Evolutionary conservation across 257 asterid species (phyloP).

Genomic region (Scutellaria galericulata): DNA sequence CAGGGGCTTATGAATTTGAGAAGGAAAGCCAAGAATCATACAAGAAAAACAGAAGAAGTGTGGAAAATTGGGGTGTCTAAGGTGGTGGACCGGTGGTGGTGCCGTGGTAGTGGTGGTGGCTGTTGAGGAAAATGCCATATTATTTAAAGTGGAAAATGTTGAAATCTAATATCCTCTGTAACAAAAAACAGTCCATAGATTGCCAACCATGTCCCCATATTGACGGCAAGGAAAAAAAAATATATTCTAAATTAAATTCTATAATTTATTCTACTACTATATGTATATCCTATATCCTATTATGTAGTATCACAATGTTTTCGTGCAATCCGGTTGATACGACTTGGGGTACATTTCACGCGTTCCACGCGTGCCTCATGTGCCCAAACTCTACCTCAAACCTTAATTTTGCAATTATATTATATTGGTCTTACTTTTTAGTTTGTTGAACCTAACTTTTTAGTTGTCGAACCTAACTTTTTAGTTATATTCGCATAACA

Average conservation of each 20-base stretch:
- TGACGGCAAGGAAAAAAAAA: neutral
- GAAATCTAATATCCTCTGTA: constrained; percentile 29
- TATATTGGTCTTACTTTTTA: too few species aligned
- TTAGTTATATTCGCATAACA: too few species aligned
- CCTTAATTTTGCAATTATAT: too few species aligned
- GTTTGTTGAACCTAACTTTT: too few species aligned
- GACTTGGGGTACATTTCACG: too few species aligned
- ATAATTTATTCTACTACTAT: neutral
- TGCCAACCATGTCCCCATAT: neutral
- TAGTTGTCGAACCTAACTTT: too few species aligned
- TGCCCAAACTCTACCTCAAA: too few species aligned
- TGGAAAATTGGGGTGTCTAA: constrained; percentile 27
- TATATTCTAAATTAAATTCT: too few species aligned
- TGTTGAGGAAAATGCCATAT: constrained; percentile 24
- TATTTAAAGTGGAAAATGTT: constrained; percentile 10
- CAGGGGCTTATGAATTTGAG: constrained; percentile 13
- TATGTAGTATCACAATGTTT: too few species aligned
- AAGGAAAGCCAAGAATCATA: constrained; percentile 17
- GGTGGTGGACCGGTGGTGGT: neutral
- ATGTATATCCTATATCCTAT: too few species aligned
- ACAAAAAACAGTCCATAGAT: constrained; percentile 13
- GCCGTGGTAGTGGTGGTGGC: constrained; percentile 13
- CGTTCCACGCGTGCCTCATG: too few species aligned
- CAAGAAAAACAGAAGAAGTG: constrained; percentile 18
- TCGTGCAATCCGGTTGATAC: too few species aligned